Percentiles rank a stretch among this genome's conserved stretches.
phyloP scores from a whole-genome alignment of 2,329 filamentous ascomycete genomes.

The Neurospora sp. region DNA sequence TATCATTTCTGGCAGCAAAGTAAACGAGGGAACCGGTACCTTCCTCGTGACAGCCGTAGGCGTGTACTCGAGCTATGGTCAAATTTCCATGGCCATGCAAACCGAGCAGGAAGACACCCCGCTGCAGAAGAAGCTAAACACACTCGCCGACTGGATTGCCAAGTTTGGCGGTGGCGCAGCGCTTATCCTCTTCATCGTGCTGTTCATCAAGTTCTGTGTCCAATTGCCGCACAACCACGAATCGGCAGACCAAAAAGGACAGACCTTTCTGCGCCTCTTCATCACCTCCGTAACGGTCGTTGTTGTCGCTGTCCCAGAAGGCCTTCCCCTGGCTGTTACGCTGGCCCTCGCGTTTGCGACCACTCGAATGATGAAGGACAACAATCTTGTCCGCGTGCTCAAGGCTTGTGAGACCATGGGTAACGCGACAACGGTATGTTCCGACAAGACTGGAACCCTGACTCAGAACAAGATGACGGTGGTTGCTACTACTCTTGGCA shows the following conservation, averaged over 20 bases:
- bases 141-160: slow-evolving; percentile 39
- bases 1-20: slow-evolving; percentile 47
- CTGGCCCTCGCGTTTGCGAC: slow-evolving; percentile 61
- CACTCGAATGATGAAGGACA: slow-evolving; percentile 60
- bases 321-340: slow-evolving; percentile 57
- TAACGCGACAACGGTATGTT: slow-evolving; percentile 66
- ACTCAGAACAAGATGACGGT: slow-evolving; percentile 71
- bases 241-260: slow-evolving; percentile 45
- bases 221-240: slow-evolving; percentile 40
- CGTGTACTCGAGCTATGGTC: slow-evolving; percentile 43
- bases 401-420: slow-evolving; percentile 66
- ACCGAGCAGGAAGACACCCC: slow-evolving; percentile 43
- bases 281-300: slow-evolving; percentile 59
- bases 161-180: slow-evolving; percentile 55
- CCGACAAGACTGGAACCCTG: slow-evolving; percentile 67
- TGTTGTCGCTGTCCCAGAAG: slow-evolving; percentile 60
- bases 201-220: slow-evolving; percentile 69
- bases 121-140: slow-evolving; percentile 42
- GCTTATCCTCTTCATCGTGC: slow-evolving; percentile 64
- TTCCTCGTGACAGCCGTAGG: slow-evolving; percentile 45
- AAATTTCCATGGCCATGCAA: slow-evolving; percentile 45
- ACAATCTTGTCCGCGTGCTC: slow-evolving; percentile 59
- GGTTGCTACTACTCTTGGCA: slow-evolving; percentile 59
- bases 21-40: slow-evolving; percentile 43
- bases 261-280: slow-evolving; percentile 48